Evolutionary conservation across 2,329 filamentous ascomycete species (phyloP).

Genomic region (Fusarium brevicatenulatum): DNA sequence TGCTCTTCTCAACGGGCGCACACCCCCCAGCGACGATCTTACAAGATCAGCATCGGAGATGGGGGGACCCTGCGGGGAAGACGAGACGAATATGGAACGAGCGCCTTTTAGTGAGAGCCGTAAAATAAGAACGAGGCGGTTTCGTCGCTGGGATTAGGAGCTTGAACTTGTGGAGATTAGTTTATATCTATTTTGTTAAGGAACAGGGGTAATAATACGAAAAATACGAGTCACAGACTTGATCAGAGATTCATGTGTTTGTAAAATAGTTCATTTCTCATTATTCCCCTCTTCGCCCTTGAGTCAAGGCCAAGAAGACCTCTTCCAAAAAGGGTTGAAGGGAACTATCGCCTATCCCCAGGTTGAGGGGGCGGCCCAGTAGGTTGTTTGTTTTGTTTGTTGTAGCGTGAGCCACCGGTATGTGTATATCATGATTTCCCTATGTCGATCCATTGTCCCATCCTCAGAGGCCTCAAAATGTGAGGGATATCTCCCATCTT

Average conservation of each 20-base stretch:
- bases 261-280: constrained; percentile 21
- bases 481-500: background rate
- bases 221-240: background rate
- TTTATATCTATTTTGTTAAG: background rate
- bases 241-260: background rate
- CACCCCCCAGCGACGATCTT: constrained; percentile 19
- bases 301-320: background rate
- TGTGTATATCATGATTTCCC: constrained; percentile 40
- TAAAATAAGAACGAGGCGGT: background rate
- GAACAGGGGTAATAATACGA: constrained; percentile 7
- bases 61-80: constrained; percentile 28
- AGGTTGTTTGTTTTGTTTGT: constrained; percentile 9
- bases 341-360: constrained; percentile 1
- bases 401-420: constrained; percentile 38
- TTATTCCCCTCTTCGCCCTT: background rate
- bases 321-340: background rate
- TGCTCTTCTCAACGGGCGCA: background rate
- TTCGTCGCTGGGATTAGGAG: constrained; percentile 8
- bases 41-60: constrained; percentile 3
- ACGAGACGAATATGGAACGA: constrained; percentile 16
- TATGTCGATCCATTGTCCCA: constrained; percentile 24
- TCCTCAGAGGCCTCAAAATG: constrained; percentile 23
- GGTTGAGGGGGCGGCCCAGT: constrained; percentile 13
- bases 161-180: constrained; percentile 12
- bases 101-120: background rate